Percentiles rank a stretch among this genome's conserved stretches.
These are phyloP conservation scores for Syzygium jambos DNA, from an alignment of 345 rosid genomes.

Conservation along the genomic window DNA sequence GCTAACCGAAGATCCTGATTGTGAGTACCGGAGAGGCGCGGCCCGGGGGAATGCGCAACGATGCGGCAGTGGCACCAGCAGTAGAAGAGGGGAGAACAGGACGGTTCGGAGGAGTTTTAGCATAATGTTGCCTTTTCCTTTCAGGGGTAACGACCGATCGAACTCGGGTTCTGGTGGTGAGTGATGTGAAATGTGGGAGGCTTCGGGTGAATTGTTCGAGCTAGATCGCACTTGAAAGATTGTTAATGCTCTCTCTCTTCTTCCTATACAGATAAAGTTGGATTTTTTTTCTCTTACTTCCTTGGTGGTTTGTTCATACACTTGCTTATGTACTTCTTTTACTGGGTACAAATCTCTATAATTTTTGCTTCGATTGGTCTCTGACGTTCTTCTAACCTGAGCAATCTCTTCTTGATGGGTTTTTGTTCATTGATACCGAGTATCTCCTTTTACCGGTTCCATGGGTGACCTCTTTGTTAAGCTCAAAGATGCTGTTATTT, in stretches of 20 bases:
- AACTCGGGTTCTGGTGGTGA: conserved; percentile 4
- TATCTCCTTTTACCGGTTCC: background rate
- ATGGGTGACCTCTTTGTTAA: background rate
- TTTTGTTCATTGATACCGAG: background rate
- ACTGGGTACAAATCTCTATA: background rate
- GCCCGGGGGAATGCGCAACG: background rate
- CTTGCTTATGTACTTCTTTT: background rate
- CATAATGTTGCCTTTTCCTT: conserved; percentile 17
- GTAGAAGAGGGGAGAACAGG: conserved; percentile 10
- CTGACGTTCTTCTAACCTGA: background rate
- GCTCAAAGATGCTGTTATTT: background rate
- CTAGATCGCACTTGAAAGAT: background rate
- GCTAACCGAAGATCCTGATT: conserved; percentile 39
- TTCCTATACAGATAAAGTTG: background rate
- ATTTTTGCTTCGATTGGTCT: background rate
- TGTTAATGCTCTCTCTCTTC: background rate
- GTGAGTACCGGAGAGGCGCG: conserved; percentile 11
- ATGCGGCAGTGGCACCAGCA: background rate
- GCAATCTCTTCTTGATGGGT: background rate
- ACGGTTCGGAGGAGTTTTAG: conserved; percentile 25
- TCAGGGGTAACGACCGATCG: conserved; percentile 10
- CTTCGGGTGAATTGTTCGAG: background rate
- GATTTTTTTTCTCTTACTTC: background rate
- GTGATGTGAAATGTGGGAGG: background rate
- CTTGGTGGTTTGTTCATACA: background rate